These are phyloP conservation scores for Rhynchosporium agropyri DNA, from an alignment of 2,329 filamentous ascomycete genomes.

Conservation along the genomic window DNA sequence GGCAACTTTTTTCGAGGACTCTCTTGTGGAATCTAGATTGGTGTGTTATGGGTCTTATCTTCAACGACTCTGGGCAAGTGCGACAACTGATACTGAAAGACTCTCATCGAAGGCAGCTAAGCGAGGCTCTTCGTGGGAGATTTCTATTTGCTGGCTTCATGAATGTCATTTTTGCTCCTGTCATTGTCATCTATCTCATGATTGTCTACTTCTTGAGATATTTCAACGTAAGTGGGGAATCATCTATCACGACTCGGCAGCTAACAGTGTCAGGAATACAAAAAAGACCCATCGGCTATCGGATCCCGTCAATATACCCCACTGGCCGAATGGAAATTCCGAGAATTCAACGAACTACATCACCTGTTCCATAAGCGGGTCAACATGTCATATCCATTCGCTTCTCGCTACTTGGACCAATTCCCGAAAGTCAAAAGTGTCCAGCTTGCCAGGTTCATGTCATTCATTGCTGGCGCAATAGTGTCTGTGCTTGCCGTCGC, in stretches of 20 bases:
- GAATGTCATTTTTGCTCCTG: slow-evolving; percentile 83
- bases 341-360: slow-evolving; percentile 94
- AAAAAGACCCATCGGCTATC: slow-evolving; percentile 86
- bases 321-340: slow-evolving; percentile 95
- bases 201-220: slow-evolving; percentile 93
- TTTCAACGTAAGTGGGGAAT: slow-evolving; percentile 68
- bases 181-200: slow-evolving; percentile 83
- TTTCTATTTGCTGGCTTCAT: slow-evolving; percentile 83
- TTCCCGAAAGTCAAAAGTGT: slow-evolving; percentile 95
- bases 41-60: slow-evolving; percentile 90
- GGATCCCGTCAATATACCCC: slow-evolving; percentile 91
- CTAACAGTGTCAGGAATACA: slow-evolving; percentile 70
- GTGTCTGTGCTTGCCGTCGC: slow-evolving; percentile 82
- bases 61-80: slow-evolving; percentile 86
- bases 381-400: slow-evolving; percentile 94
- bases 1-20: slow-evolving; percentile 84
- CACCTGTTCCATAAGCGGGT: slow-evolving; percentile 88
- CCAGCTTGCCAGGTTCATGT: slow-evolving; percentile 79
- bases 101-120: slow-evolving; percentile 76
- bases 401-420: slow-evolving; percentile 88
- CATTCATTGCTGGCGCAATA: slow-evolving; percentile 85
- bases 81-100: slow-evolving; percentile 84
- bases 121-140: slow-evolving; percentile 73
- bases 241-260: neutral
- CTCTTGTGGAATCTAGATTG: slow-evolving; percentile 91